Evolutionary conservation across 2,329 filamentous ascomycete species (phyloP).

Genomic region (Alternaria metachromatica): DNA sequence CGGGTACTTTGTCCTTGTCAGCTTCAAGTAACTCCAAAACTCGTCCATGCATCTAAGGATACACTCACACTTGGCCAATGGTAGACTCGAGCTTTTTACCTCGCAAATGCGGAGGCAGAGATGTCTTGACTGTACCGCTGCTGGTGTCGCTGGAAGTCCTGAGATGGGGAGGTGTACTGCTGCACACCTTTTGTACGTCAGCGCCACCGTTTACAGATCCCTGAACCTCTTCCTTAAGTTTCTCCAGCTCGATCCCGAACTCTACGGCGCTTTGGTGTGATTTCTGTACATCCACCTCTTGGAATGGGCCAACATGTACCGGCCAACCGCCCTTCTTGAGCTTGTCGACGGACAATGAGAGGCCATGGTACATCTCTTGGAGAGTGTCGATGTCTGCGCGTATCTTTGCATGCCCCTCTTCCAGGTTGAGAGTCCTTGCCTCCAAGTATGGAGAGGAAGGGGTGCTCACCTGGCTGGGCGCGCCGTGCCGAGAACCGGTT

Average conservation of each 20-base stretch:
- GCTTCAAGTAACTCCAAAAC: background rate
- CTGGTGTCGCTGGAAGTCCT: constrained; percentile 5
- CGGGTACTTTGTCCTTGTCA: constrained; percentile 14
- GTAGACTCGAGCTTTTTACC: background rate
- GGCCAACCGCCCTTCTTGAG: constrained; percentile 27
- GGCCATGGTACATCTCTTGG: constrained; percentile 18
- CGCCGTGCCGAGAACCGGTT: constrained; percentile 1
- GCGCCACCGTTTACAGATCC: constrained; percentile 9
- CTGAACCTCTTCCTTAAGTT: constrained; percentile 16
- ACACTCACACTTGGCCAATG: constrained; percentile 9
- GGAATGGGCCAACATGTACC: constrained; percentile 23
- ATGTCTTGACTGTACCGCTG: constrained; percentile 11
- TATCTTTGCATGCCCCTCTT: constrained; percentile 21
- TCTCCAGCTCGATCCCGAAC: constrained; percentile 25
- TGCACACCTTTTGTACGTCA: constrained; percentile 17
- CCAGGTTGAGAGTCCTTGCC: constrained; percentile 23
- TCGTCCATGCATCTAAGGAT: background rate
- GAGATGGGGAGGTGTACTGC: constrained; percentile 12
- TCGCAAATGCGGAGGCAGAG: constrained; percentile 28
- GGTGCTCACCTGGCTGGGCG: constrained; percentile 21
- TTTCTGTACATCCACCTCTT: constrained; percentile 9
- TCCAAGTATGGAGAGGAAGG: constrained; percentile 22
- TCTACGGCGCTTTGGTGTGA: constrained; percentile 20
- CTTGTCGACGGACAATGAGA: constrained; percentile 28
- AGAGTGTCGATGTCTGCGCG: constrained; percentile 23